Base-by-base conservation (phyloP, 148 eudicot species). In the Diospyros lotus region DNA sequence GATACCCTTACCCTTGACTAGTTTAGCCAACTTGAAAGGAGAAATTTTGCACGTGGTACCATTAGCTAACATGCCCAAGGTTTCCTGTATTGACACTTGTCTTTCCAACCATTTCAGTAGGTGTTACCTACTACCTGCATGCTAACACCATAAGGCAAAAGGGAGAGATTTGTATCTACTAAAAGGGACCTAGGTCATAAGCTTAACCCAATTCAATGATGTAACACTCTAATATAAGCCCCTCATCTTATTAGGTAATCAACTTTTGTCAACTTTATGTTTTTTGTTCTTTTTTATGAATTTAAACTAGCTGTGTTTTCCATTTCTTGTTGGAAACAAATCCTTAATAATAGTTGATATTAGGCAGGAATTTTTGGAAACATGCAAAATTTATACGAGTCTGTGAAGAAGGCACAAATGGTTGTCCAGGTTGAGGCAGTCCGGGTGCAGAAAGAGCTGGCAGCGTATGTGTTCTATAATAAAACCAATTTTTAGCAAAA, bases 361-460 rank as follows among this genome's bases (percentile, higher is more conserved):
- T 80, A 93, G 98, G 98, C 96, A 72, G 98, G 96, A 77, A 76
- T 90, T 60, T 68, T 93, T 59, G 98, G 98, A 54, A 93, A 93
- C 83, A 93, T 93, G 98, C 93, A 89, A 86, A 93, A 90, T 79
- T 78, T 93, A 15, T 93, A 86, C 45, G 96, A 93, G 80, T 90
- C 98, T 18, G 98, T 93, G 71, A 93, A 93, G 85, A 93, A 93
- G 84, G 98, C 98, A 71, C 96, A 90, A 73, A 89, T 83, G 84
- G 93, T 90, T 45, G 93, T 93, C 73, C 94, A 90, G 78, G 92
- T 88, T 44, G 97, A 90, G 84, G 94, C 91, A 78, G 98, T 93
- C 18, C 84, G 87, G 58, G 91, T 93, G 76, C 98, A 93, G 78
- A 93, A 93, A 79, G 98, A 93, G 81, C 88, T 93, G 75, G 91